Evolutionary conservation across 2,329 filamentous ascomycete species (phyloP).

Genomic region (Biscogniauxia marginata): DNA sequence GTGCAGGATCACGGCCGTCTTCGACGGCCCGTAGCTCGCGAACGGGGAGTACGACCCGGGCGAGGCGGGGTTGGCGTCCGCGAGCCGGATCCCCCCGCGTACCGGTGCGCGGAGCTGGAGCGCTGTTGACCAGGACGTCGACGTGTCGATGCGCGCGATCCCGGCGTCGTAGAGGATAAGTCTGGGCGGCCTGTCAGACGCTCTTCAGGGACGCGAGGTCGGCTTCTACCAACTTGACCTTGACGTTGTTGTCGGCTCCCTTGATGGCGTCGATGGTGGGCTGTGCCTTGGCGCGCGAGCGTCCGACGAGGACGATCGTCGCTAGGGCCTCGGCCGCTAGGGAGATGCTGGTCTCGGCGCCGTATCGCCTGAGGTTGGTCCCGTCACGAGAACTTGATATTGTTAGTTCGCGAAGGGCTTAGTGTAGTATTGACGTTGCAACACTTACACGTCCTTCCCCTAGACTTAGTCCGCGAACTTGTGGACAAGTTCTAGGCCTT

Average conservation of each 20-base stretch:
- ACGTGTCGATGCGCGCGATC: constrained; percentile 29
- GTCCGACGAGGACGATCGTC: constrained; percentile 30
- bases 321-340: constrained; percentile 30
- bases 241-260: constrained; percentile 17
- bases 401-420: too few species aligned
- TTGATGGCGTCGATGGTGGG: constrained; percentile 30
- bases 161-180: constrained; percentile 29
- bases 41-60: constrained; percentile 35
- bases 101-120: constrained; percentile 24
- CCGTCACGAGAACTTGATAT: constrained; percentile 31
- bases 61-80: constrained; percentile 29
- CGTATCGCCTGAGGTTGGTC: constrained; percentile 32
- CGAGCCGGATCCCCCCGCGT: constrained; percentile 24
- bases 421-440: too few species aligned
- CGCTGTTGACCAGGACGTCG: constrained; percentile 32
- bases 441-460: constrained; percentile 27
- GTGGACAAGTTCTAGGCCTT: constrained; percentile 20
- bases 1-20: constrained; percentile 46
- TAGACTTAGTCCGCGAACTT: constrained; percentile 26
- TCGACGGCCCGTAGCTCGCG: constrained; percentile 42
- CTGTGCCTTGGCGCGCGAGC: constrained; percentile 26
- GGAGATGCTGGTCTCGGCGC: constrained; percentile 31
- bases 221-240: constrained; percentile 27
- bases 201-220: constrained; percentile 32
- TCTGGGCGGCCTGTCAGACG: constrained; percentile 31